Evolutionary conservation across 169 alveolate species (phyloP).

Genomic region (Plasmodium adleri): DNA sequence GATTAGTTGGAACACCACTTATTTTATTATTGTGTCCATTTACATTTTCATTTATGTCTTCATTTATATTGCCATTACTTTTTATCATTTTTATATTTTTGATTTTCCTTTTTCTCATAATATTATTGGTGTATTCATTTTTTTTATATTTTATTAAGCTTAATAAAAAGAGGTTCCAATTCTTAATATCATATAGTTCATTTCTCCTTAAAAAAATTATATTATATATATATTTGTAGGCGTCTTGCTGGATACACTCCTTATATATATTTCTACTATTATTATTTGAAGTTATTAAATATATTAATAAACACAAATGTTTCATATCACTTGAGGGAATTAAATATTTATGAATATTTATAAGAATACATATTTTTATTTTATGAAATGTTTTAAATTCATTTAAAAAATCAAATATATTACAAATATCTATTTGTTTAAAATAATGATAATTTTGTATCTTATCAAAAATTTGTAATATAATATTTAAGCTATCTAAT

Average conservation of each 20-base stretch:
- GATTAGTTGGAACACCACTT: no score
- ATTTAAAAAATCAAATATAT: slow-evolving; percentile 69
- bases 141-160: slow-evolving; percentile 20
- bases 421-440: slow-evolving; percentile 50
- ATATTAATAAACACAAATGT: slow-evolving; percentile 59
- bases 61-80: neutral
- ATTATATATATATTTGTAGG: slow-evolving; percentile 46
- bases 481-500: slow-evolving; percentile 19
- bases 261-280: neutral
- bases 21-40: no score
- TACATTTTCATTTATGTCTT: no score
- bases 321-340: slow-evolving; percentile 49
- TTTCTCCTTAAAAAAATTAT: slow-evolving; percentile 28
- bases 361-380: slow-evolving; percentile 28
- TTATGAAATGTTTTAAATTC: slow-evolving; percentile 56
- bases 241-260: neutral
- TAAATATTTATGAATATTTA: slow-evolving; percentile 47
- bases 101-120: neutral
- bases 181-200: slow-evolving; percentile 36
- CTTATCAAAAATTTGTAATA: slow-evolving; percentile 45
- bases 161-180: slow-evolving; percentile 52
- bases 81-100: neutral
- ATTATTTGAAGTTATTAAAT: slow-evolving; percentile 20
- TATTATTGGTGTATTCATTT: neutral
- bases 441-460: slow-evolving; percentile 30